phyloP scores from a whole-genome alignment of 2,329 filamentous ascomycete genomes.

The Helminthosporium solani region DNA sequence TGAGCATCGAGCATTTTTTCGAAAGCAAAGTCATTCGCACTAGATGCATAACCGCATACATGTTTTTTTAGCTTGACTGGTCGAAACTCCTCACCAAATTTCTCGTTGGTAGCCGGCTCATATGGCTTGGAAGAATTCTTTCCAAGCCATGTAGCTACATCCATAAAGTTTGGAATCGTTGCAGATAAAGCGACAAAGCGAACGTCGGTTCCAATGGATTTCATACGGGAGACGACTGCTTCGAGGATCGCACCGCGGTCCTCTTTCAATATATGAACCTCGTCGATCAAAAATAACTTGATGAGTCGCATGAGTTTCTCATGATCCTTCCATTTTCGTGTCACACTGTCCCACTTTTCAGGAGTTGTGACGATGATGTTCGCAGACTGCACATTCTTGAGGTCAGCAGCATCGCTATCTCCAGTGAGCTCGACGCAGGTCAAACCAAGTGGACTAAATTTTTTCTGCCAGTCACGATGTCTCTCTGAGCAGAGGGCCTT shows the following conservation, averaged over 20 bases:
- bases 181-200: conserved; percentile 81
- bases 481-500: conserved; percentile 80
- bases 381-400: conserved; percentile 69
- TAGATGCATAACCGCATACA: conserved; percentile 68
- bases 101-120: conserved; percentile 65
- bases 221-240: conserved; percentile 84
- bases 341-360: conserved; percentile 91
- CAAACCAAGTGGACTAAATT: conserved; percentile 68
- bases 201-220: conserved; percentile 71
- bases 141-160: conserved; percentile 79
- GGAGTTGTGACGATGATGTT: conserved; percentile 85
- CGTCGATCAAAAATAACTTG: conserved; percentile 80
- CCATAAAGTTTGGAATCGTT: conserved; percentile 78
- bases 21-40: conserved; percentile 72
- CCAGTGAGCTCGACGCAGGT: conserved; percentile 77
- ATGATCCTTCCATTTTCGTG: conserved; percentile 82
- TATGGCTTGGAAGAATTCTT: conserved; percentile 60
- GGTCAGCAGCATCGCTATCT: conserved; percentile 69
- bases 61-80: conserved; percentile 75
- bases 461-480: conserved; percentile 73
- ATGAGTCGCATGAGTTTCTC: conserved; percentile 71
- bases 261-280: conserved; percentile 85
- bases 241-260: conserved; percentile 76
- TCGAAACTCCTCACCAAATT: conserved; percentile 76
- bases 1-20: conserved; percentile 67